phyloP scores from a whole-genome alignment of 1,139 yeast genomes.

The Lodderomyces beijingensis region DNA sequence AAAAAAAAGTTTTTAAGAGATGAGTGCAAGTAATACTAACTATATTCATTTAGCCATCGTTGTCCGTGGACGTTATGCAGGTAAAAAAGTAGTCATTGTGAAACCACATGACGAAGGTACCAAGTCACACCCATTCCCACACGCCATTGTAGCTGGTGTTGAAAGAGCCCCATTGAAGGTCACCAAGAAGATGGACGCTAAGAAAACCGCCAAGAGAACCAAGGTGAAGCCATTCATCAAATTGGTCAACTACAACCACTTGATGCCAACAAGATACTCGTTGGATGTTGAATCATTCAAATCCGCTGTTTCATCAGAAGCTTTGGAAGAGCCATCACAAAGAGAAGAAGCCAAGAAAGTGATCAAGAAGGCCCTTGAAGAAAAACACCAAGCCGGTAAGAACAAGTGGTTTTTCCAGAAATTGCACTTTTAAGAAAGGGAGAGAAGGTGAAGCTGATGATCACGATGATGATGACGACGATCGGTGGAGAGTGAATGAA shows the following conservation, averaged over 20 bases:
- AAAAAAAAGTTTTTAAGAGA: no score
- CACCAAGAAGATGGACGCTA: conserved; percentile 91
- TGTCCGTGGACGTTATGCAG: conserved; percentile 99
- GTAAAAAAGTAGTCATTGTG: conserved; percentile 99
- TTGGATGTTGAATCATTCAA: conserved; percentile 96
- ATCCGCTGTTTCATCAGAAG: conserved; percentile 85
- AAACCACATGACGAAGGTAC: conserved; percentile 99
- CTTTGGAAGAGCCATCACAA: conserved; percentile 97
- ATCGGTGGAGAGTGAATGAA: conserved; percentile 1
- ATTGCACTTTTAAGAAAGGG: conserved; percentile 76
- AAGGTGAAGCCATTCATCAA: conserved; percentile 99
- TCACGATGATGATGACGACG: conserved; percentile 3
- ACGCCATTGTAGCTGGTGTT: conserved; percentile 98
- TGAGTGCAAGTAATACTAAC: conserved; percentile 33
- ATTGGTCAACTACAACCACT: conserved; percentile 99
- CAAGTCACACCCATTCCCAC: conserved; percentile 98
- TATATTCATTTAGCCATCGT: conserved; percentile 69
- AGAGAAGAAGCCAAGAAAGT: conserved; percentile 99
- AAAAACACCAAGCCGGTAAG: conserved; percentile 99
- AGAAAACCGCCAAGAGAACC: conserved; percentile 96
- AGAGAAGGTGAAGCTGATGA: neutral
- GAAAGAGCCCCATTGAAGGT: conserved; percentile 99
- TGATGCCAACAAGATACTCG: conserved; percentile 99
- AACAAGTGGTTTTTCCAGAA: conserved; percentile 99
- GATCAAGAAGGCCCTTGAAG: conserved; percentile 98